Conservation (phyloP, 306 rosid species). For the Quercus wislizeni region DNA sequence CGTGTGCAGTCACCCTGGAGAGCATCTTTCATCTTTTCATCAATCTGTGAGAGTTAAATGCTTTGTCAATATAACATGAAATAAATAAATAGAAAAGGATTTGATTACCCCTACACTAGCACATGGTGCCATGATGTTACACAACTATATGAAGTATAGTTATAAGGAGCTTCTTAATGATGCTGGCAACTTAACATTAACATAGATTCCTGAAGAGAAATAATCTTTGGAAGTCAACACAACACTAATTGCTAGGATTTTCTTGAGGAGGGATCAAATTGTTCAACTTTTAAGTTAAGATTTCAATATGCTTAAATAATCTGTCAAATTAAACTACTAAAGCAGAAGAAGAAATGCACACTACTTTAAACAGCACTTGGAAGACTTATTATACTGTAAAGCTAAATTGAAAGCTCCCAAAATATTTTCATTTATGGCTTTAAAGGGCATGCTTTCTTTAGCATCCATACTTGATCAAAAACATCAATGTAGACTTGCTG, state of each 20-base stretch:
- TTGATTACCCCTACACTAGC: not conserved
- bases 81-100: not conserved
- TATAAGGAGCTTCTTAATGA: not conserved
- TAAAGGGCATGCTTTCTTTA: not conserved
- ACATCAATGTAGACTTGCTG: constrained; percentile 94
- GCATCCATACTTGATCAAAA: constrained; percentile 70
- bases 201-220: not conserved
- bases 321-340: not conserved
- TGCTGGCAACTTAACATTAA: not conserved
- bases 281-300: not conserved
- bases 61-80: constrained; percentile 7
- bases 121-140: not conserved
- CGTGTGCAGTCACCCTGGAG: constrained; percentile 91
- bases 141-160: not conserved
- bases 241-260: not conserved
- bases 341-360: not conserved
- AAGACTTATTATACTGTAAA: not conserved
- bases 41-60: constrained; percentile 57
- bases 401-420: not conserved
- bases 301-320: constrained; percentile 10
- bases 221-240: too few relatives aligned
- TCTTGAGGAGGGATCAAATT: too few relatives aligned
- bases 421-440: constrained; percentile 5
- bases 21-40: constrained; percentile 93
- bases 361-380: not conserved